Conservation (phyloP, 371 early-diverging fungal genomes). For the Mucor indicus region DNA sequence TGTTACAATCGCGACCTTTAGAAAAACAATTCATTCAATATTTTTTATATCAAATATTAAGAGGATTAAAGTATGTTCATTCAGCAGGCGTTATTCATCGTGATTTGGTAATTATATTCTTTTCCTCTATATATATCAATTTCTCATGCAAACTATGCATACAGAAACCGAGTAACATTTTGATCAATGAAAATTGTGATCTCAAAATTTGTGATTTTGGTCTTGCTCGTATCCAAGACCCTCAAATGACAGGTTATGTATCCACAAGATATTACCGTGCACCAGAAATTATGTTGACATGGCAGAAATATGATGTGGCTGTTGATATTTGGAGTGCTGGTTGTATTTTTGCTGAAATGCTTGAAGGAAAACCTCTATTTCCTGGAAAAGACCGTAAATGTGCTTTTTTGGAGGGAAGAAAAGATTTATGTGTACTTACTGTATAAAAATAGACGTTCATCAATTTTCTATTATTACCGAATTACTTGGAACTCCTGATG, state of each 20-base stretch:
- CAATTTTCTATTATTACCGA: conserved; percentile 94
- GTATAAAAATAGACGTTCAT: conserved; percentile 80
- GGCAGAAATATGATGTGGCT: conserved; percentile 67
- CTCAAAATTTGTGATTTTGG: conserved; percentile 98
- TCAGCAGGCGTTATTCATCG: conserved; percentile 94
- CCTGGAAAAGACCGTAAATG: conserved; percentile 87
- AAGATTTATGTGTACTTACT: too few species aligned
- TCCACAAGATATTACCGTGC: conserved; percentile 94
- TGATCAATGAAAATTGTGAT: conserved; percentile 95
- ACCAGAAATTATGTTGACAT: conserved; percentile 70
- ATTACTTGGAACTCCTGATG: conserved; percentile 89
- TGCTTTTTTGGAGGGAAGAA: not conserved
- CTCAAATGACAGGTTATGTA: conserved; percentile 95
- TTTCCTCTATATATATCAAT: not conserved
- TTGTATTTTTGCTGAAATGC: conserved; percentile 93
- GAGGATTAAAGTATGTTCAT: conserved; percentile 91
- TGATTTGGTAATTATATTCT: conserved; percentile 64
- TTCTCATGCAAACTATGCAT: too few species aligned
- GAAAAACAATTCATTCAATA: conserved; percentile 94
- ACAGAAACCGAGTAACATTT: conserved; percentile 93
- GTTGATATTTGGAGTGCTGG: conserved; percentile 86
- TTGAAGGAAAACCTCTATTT: conserved; percentile 81
- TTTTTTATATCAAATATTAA: conserved; percentile 92
- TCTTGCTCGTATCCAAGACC: conserved; percentile 88
- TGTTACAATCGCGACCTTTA: conserved; percentile 84